A percentile compares a stretch with the other conserved stretches of the same genome.
phyloP scores from a whole-genome alignment of 1,139 yeast species.

The Barnettozyma hawaiiensis region DNA sequence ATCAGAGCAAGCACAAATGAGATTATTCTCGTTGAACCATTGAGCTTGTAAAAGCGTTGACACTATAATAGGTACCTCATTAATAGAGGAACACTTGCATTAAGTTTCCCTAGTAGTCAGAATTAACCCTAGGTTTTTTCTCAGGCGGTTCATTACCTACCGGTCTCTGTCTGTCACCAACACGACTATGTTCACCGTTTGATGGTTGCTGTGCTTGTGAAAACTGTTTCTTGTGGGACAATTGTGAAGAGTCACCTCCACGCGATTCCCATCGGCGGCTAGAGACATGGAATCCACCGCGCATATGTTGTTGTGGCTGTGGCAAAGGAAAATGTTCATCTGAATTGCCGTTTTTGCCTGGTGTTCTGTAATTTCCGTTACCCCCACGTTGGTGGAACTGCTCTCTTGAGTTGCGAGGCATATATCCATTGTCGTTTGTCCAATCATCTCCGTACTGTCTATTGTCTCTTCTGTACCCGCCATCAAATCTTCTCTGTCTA shows the following conservation, averaged over 20 bases:
- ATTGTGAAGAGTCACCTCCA: neutral
- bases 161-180: neutral
- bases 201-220: neutral
- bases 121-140: neutral
- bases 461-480: neutral
- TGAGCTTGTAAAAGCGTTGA: constrained; percentile 3
- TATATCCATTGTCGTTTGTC: neutral
- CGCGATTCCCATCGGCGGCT: neutral
- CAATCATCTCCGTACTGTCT: neutral
- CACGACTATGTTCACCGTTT: neutral
- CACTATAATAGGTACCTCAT: too few relatives aligned
- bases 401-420: neutral
- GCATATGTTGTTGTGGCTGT: neutral
- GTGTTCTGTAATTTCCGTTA: neutral
- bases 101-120: neutral
- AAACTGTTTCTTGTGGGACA: neutral
- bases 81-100: neutral
- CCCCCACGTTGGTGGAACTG: neutral
- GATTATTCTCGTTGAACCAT: constrained; percentile 21
- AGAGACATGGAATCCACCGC: neutral
- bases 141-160: constrained; percentile 1
- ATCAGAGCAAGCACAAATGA: constrained; percentile 18
- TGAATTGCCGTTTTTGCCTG: neutral
- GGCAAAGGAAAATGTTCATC: neutral
- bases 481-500: neutral